Evolutionary conservation across 345 rosid genomes (phyloP).

Genomic region (Cardamine occulta): DNA sequence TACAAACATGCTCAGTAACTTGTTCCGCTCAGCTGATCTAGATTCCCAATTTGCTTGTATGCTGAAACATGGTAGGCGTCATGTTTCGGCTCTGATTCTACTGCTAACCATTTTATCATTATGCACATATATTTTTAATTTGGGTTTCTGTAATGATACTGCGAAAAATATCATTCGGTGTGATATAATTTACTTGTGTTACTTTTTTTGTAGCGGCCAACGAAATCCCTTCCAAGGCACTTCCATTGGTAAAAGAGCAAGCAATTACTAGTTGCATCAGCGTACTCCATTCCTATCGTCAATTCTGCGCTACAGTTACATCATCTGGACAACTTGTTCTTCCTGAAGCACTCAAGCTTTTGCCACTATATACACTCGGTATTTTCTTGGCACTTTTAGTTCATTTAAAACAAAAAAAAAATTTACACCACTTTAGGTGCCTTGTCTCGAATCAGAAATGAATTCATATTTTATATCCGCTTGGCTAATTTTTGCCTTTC

Average conservation of each 20-base stretch:
- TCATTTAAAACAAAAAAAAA: not conserved
- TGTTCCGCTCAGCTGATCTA: constrained; percentile 93
- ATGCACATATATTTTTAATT: not conserved
- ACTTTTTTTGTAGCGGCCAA: constrained; percentile 57
- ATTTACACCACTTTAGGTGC: not conserved
- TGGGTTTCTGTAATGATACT: not conserved
- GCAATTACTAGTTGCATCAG: constrained; percentile 72
- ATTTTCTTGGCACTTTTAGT: constrained; percentile 33
- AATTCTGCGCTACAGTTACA: constrained; percentile 94
- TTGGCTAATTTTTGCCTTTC: constrained; percentile 6
- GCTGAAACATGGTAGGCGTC: constrained; percentile 81
- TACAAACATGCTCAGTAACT: constrained; percentile 83
- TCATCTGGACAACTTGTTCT: constrained; percentile 96
- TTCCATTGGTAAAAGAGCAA: constrained; percentile 66
- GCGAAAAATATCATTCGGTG: not conserved
- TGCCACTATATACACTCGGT: constrained; percentile 93
- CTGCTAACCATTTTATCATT: constrained; percentile 12
- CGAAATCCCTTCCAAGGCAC: constrained; percentile 75
- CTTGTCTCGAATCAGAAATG: constrained; percentile 13
- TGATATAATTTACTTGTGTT: constrained; percentile 24
- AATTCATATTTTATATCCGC: not conserved
- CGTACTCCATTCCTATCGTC: constrained; percentile 81
- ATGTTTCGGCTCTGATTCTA: constrained; percentile 15
- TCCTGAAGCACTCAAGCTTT: constrained; percentile 97
- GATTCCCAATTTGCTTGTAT: constrained; percentile 94